Conservation (phyloP, 768 basidiomycete genomes). For the Clathrus columnatus region DNA sequence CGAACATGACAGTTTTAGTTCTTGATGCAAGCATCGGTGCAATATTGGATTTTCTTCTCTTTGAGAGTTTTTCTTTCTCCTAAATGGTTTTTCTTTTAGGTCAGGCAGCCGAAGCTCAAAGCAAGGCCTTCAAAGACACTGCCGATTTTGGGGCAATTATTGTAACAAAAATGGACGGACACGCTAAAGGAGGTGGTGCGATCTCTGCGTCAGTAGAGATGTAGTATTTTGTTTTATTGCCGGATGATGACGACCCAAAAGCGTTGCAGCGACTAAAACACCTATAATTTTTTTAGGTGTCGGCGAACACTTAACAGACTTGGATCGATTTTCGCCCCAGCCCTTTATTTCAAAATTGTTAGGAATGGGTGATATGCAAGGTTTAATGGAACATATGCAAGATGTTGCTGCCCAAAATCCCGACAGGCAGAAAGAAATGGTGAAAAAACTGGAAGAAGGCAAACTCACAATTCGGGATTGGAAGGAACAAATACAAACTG, state of each 20-base stretch:
- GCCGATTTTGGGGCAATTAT: slow-evolving; percentile 98
- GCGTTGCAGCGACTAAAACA: slow-evolving; percentile 97
- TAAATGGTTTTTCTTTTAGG: slow-evolving; percentile 35
- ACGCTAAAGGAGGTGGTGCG: slow-evolving; percentile 97
- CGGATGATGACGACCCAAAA: slow-evolving; percentile 22
- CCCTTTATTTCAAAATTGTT: slow-evolving; percentile 96
- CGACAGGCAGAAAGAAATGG: slow-evolving; percentile 96
- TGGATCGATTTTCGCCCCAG: slow-evolving; percentile 91
- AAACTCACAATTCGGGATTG: slow-evolving; percentile 95
- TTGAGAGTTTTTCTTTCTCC: background rate
- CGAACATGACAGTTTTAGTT: slow-evolving; percentile 92
- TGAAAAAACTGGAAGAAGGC: slow-evolving; percentile 94
- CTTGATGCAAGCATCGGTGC: slow-evolving; percentile 94
- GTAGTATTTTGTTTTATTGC: background rate
- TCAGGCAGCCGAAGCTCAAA: slow-evolving; percentile 96
- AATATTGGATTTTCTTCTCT: background rate
- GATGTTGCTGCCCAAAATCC: slow-evolving; percentile 89
- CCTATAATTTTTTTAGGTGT: slow-evolving; percentile 98
- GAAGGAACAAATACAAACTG: slow-evolving; percentile 93
- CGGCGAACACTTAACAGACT: slow-evolving; percentile 95
- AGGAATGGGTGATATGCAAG: slow-evolving; percentile 93
- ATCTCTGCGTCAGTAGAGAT: slow-evolving; percentile 84
- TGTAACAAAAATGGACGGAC: slow-evolving; percentile 99
- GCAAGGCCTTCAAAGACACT: slow-evolving; percentile 94
- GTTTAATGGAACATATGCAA: slow-evolving; percentile 98